Evolutionary conservation across 495 filamentous ascomycete species (phyloP).

Genomic region (Pyrenula massariospora): DNA sequence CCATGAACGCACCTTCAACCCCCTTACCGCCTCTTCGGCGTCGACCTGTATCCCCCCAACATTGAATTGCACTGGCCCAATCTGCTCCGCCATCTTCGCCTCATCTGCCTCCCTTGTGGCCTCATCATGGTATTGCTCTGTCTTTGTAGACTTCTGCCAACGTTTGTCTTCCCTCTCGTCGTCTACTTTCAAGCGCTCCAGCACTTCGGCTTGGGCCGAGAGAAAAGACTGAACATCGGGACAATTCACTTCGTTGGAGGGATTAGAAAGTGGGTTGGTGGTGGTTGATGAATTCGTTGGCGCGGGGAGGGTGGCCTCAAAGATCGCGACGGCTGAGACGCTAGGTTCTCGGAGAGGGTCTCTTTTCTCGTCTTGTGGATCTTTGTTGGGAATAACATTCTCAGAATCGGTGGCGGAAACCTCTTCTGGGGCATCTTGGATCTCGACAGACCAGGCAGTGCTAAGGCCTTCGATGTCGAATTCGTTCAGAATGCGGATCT

Average conservation of each 20-base stretch:
- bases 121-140: constrained; percentile 10
- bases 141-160: constrained; percentile 14
- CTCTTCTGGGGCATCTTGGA: constrained; percentile 40
- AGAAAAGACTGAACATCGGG: constrained; percentile 77
- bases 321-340: constrained; percentile 41
- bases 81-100: constrained; percentile 70
- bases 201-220: constrained; percentile 52
- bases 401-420: neutral
- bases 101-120: constrained; percentile 36
- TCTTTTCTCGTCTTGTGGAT: constrained; percentile 9
- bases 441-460: constrained; percentile 73
- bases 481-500: constrained; percentile 82
- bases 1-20: constrained; percentile 55
- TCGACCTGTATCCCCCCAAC: constrained; percentile 96
- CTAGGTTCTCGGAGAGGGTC: constrained; percentile 23
- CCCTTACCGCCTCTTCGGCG: constrained; percentile 87
- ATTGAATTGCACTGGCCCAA: constrained; percentile 88
- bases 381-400: constrained; percentile 1
- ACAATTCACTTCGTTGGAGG: constrained; percentile 50
- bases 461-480: constrained; percentile 86
- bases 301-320: neutral
- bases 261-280: constrained; percentile 1
- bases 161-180: constrained; percentile 47
- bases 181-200: constrained; percentile 56
- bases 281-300: neutral